These are phyloP conservation scores for Ceratobasidium theobromae DNA, from an alignment of 1,284 basidiomycete genomes.

Conservation along the genomic window DNA sequence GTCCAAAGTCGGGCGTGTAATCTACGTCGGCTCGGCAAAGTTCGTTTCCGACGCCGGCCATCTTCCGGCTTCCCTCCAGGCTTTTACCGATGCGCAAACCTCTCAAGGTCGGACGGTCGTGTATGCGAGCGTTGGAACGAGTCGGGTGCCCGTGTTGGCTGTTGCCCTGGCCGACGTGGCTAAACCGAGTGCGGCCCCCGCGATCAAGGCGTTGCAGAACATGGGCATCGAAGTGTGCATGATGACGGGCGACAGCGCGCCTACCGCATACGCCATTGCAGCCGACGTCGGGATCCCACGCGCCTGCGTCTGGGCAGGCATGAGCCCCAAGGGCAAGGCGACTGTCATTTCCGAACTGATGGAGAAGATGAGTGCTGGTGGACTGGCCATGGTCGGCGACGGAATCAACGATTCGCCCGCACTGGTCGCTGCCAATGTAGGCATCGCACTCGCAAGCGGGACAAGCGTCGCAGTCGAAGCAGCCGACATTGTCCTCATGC, in stretches of 20 bases:
- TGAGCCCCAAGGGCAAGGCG: conserved; percentile 93
- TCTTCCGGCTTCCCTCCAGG: conserved; percentile 59
- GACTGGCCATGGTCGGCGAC: conserved; percentile 96
- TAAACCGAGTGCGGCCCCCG: conserved; percentile 78
- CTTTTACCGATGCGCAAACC: conserved; percentile 70
- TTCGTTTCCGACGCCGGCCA: conserved; percentile 63
- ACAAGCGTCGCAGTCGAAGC: conserved; percentile 98
- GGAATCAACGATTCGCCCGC: conserved; percentile 99
- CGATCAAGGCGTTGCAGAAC: conserved; percentile 71
- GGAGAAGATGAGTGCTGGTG: conserved; percentile 55
- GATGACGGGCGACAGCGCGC: conserved; percentile 86
- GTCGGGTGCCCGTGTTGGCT: conserved; percentile 59
- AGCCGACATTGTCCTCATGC: conserved; percentile 97
- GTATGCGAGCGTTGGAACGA: conserved; percentile 59
- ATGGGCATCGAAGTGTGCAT: conserved; percentile 92
- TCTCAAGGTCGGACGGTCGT: conserved; percentile 79
- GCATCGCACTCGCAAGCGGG: conserved; percentile 93
- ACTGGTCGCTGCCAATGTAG: conserved; percentile 90
- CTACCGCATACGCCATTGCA: conserved; percentile 83
- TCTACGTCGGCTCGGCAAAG: conserved; percentile 74
- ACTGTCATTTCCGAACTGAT: conserved; percentile 78
- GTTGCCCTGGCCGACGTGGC: conserved; percentile 83
- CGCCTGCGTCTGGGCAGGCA: conserved; percentile 80
- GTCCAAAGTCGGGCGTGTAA: conserved; percentile 43
- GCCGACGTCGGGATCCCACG: conserved; percentile 80